A percentile compares a stretch with the other conserved stretches of the same genome.
phyloP scores from a whole-genome alignment of 2,329 filamentous ascomycete genomes.

The Beauveria australis region DNA sequence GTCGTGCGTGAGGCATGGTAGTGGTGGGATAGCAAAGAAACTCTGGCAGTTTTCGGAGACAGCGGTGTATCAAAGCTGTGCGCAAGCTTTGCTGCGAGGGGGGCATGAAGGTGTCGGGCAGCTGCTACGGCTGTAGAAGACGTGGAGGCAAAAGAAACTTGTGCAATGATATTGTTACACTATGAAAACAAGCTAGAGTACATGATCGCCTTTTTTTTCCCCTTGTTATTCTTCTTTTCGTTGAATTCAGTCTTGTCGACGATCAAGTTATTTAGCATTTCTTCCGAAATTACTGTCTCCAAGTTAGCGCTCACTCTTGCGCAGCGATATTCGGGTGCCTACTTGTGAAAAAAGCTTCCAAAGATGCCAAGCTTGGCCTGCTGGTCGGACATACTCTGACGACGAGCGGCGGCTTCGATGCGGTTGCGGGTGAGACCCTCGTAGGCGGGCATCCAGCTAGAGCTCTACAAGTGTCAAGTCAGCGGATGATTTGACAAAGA shows the following conservation, averaged over 20 bases:
- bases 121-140: no score
- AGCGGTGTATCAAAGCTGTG: no score
- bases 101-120: no score
- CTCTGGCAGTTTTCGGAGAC: no score
- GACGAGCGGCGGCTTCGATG: conserved; percentile 36
- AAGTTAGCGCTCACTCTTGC: background rate
- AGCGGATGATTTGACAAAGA: background rate
- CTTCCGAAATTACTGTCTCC: conserved; percentile 4
- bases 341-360: conserved; percentile 51
- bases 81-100: no score
- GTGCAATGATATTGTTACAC: background rate
- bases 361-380: conserved; percentile 40
- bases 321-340: conserved; percentile 16
- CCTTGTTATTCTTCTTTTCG: background rate
- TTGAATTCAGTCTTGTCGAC: background rate
- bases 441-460: conserved; percentile 39
- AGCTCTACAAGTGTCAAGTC: conserved; percentile 27
- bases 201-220: background rate
- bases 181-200: background rate
- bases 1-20: no score
- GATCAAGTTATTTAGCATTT: conserved; percentile 1
- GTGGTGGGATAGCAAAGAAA: no score
- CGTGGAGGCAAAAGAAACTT: background rate
- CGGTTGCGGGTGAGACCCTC: conserved; percentile 45
- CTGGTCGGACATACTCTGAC: conserved; percentile 48